A percentile compares a stretch with the other conserved stretches of the same genome.
Evolutionary conservation across 352 stramenopile species (phyloP).

Genomic region (Phytophthora litchii): DNA sequence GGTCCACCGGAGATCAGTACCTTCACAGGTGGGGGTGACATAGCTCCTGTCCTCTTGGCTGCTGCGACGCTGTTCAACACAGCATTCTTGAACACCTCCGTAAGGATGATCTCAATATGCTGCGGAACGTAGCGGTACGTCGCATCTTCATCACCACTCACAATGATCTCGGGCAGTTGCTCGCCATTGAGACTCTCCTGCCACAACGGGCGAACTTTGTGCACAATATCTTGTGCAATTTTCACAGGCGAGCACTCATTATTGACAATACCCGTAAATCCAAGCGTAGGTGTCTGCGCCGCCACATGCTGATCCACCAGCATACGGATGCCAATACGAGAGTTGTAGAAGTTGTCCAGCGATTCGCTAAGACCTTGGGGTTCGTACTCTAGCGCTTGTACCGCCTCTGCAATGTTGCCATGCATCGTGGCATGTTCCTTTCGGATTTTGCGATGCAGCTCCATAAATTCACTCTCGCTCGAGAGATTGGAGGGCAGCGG

Average conservation of each 20-base stretch:
- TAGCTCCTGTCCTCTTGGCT: constrained; percentile 24
- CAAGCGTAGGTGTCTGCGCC: constrained; percentile 54
- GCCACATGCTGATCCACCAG: constrained; percentile 83
- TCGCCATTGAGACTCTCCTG: constrained; percentile 50
- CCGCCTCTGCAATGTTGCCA: constrained; percentile 63
- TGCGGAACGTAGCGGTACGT: constrained; percentile 83
- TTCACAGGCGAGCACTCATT: constrained; percentile 70
- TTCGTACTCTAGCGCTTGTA: constrained; percentile 62
- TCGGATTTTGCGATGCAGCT: constrained; percentile 61
- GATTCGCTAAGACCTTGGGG: constrained; percentile 60
- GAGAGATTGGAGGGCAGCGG: constrained; percentile 64
- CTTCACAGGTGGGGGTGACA: constrained; percentile 54
- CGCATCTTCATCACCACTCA: constrained; percentile 55
- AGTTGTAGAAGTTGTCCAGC: constrained; percentile 87
- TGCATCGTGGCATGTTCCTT: constrained; percentile 77
- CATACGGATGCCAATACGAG: constrained; percentile 83
- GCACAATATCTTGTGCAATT: constrained; percentile 64
- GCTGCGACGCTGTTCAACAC: constrained; percentile 73
- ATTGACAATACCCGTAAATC: constrained; percentile 71
- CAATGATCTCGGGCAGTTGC: constrained; percentile 59
- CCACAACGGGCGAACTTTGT: constrained; percentile 63
- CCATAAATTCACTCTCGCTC: constrained; percentile 62
- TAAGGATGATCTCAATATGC: constrained; percentile 84
- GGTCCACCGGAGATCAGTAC: constrained; percentile 69
- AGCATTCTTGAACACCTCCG: constrained; percentile 83